Evolutionary conservation across 2,329 filamentous ascomycete genomes (phyloP).

Genomic region (Exophiala dermatitidis): DNA sequence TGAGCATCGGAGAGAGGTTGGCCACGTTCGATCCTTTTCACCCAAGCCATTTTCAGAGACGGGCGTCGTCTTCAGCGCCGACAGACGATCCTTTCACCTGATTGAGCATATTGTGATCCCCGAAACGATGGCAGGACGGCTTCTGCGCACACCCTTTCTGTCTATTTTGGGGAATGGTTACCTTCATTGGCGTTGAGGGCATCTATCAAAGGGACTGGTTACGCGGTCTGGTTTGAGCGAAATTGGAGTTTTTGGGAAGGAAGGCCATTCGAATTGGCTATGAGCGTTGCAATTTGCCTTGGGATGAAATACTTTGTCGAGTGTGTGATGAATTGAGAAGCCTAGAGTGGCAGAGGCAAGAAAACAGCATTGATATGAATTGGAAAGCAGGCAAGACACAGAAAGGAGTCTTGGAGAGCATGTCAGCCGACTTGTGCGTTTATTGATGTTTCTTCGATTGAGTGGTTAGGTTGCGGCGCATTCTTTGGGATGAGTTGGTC

Average conservation of each 20-base stretch:
- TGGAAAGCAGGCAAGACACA: background rate
- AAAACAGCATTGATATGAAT: background rate
- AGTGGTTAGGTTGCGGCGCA: too few relatives aligned
- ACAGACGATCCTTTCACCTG: conserved; percentile 22
- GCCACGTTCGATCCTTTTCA: conserved; percentile 22
- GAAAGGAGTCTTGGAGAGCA: background rate
- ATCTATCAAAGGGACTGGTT: background rate
- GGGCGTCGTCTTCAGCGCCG: background rate
- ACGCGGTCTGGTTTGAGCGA: background rate
- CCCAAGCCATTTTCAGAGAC: conserved; percentile 16
- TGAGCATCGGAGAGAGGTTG: conserved; percentile 24
- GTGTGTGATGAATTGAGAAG: background rate
- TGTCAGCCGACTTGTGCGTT: background rate
- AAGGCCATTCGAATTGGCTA: background rate
- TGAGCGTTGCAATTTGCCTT: background rate
- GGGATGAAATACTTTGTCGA: background rate
- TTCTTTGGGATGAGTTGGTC: too few relatives aligned
- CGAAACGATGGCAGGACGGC: background rate
- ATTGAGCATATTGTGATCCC: background rate
- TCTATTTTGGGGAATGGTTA: background rate
- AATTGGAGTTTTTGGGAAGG: background rate
- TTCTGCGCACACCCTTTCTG: background rate
- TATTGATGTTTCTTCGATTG: too few relatives aligned
- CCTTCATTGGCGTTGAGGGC: background rate
- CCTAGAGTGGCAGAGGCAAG: background rate